Evolutionary conservation across 1,284 basidiomycete genomes (phyloP), one percentile per base, ranked within the genome.

Genomic region (Mycosarcoma maydis): DNA sequence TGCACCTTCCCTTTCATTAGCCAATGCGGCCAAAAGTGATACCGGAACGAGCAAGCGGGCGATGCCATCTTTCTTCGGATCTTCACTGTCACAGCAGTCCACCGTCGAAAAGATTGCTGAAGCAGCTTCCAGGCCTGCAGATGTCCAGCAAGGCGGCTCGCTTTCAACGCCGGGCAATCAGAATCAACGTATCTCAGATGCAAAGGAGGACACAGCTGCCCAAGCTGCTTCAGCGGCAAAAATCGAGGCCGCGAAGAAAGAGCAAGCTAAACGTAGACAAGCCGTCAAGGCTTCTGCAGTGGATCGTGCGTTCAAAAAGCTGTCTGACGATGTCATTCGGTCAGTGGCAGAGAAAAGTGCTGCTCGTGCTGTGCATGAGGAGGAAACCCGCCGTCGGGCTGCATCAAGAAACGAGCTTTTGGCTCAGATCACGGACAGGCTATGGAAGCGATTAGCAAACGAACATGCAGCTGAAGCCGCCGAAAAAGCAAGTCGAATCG

Each of bases 51-150:
- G 41, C 27, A 58, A 53, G 29, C 23, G 55, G 6, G 41, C 55
- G 19, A 38, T 65, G 37, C 61, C 55, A 2, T 58, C 61, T 6
- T 65, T 58, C 50, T 54, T 65, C 24, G 33, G 48, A 14, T 41
- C 55, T 2, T 58, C 61, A 3, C 23, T 39, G 3, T 29, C 39
- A 6, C 47, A 64, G 30, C 47, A 55, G 16, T 9, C 39, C 10
- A 13, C 26, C 4, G 3, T 10, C 2, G 37, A 41, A 29, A 38
- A 49, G 11, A 6, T 34, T 10, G 16, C 48, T 9, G 34, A 20
- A n/a, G 34, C 20, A 19, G 3, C 57, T 27, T 16, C 27, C 7
- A 30, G 46, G 26, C 26, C 16, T 19, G 22, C 26, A 3, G 38
- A 45, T 17, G 22, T 20, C 24, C 33, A 53, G 41, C 33, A 36